These are phyloP conservation scores for Fusarium sp. DNA, from an alignment of 2,329 filamentous ascomycete genomes.

Conservation along the genomic window DNA sequence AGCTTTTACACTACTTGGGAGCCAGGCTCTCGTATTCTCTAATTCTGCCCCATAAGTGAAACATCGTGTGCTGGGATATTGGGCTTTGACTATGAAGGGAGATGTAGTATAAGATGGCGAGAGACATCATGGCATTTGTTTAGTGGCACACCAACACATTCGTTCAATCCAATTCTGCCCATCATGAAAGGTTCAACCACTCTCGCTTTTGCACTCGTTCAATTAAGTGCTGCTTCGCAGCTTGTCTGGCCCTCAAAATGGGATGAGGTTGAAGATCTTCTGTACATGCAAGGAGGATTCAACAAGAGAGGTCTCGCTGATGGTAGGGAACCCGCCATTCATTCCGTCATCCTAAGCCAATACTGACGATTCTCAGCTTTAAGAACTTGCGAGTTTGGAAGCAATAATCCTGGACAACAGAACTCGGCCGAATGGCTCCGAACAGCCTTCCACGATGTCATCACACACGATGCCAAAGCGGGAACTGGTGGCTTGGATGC, in stretches of 20 bases:
- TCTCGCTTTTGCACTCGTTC: not conserved
- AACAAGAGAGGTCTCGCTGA: slow-evolving; percentile 3
- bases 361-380: slow-evolving; percentile 16
- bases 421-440: slow-evolving; percentile 45
- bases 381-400: slow-evolving; percentile 30
- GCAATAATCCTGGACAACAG: slow-evolving; percentile 20
- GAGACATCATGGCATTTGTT: not conserved
- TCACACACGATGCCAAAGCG: slow-evolving; percentile 33
- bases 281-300: slow-evolving; percentile 12
- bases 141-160: not conserved
- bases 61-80: not conserved
- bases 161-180: not conserved
- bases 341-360: not conserved
- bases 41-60: slow-evolving; percentile 6
- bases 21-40: not conserved
- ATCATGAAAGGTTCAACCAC: slow-evolving; percentile 16
- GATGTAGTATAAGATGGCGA: not conserved
- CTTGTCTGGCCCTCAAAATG: slow-evolving; percentile 34
- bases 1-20: not conserved
- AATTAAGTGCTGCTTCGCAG: slow-evolving; percentile 4
- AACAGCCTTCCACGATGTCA: slow-evolving; percentile 42
- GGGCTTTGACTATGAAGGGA: rapidly evolving
- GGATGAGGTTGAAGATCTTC: slow-evolving; percentile 32
- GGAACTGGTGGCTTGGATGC: slow-evolving; percentile 41
- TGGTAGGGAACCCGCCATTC: not conserved